A percentile compares a stretch with the other conserved stretches of the same genome.
phyloP scores from a whole-genome alignment of 768 basidiomycete genomes.

The Naganishia randhawae region DNA sequence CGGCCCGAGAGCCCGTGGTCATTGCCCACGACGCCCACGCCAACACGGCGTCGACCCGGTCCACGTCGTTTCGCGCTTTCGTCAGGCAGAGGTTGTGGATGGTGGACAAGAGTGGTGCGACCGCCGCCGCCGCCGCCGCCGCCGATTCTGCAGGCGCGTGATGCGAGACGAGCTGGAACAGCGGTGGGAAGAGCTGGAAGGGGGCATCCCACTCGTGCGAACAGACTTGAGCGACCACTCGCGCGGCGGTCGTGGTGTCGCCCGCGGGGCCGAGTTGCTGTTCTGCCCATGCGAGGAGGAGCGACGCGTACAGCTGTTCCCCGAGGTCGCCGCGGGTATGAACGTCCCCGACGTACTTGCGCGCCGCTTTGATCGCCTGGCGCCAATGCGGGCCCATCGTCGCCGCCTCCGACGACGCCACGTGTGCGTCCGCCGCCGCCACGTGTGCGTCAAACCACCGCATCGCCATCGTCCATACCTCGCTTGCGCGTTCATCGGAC shows the following conservation, averaged over 20 bases:
- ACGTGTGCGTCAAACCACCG: slow-evolving; percentile 28
- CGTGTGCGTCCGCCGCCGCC: slow-evolving; percentile 30
- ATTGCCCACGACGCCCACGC: slow-evolving; percentile 33
- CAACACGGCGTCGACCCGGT: slow-evolving; percentile 34
- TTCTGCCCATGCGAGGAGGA: slow-evolving; percentile 13
- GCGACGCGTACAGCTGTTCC: slow-evolving; percentile 18
- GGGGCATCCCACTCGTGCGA: slow-evolving; percentile 25
- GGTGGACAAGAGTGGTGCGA: slow-evolving; percentile 22
- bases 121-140: slow-evolving; percentile 22
- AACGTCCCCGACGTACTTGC: slow-evolving; percentile 8
- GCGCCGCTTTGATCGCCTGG: slow-evolving; percentile 54
- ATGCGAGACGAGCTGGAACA: slow-evolving; percentile 28
- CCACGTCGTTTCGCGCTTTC: slow-evolving; percentile 22
- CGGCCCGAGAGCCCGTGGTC: not conserved
- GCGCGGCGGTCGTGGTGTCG: slow-evolving; percentile 15
- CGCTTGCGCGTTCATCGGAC: not conserved
- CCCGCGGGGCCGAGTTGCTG: slow-evolving; percentile 21
- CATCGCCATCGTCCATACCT: slow-evolving; percentile 2
- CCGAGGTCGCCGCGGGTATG: slow-evolving; percentile 5
- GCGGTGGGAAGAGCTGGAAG: slow-evolving; percentile 26
- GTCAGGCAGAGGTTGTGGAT: slow-evolving; percentile 36
- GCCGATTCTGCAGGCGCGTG: not conserved
- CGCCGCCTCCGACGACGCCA: slow-evolving; percentile 27
- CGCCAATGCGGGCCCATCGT: slow-evolving; percentile 52
- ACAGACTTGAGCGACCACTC: slow-evolving; percentile 13